A percentile compares a stretch with the other conserved stretches of the same genome.
Conservation (phyloP, 352 stramenopile genomes). For the Thalassiosira livingstoniorum region DNA sequence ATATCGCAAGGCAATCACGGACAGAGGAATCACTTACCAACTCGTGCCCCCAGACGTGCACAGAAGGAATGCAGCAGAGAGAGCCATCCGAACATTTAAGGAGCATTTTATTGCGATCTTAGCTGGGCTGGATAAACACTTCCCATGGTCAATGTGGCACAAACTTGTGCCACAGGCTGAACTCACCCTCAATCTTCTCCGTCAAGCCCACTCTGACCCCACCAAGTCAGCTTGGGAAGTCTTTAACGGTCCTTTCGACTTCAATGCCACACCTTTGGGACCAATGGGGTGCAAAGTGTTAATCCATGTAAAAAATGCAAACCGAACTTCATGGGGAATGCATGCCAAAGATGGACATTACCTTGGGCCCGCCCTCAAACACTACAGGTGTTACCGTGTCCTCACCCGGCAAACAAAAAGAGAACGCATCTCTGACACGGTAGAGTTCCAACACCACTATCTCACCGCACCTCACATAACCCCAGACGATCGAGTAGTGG, state of each 20-base stretch:
- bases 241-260: slow-evolving; percentile 40
- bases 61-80: slow-evolving; percentile 28
- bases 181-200: slow-evolving; percentile 35
- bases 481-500: too few species aligned
- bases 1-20: not conserved
- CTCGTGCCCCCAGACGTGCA: not conserved
- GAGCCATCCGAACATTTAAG: slow-evolving; percentile 68
- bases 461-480: too few species aligned
- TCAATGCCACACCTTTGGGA: slow-evolving; percentile 49
- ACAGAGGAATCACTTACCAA: not conserved
- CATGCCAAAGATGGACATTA: not conserved
- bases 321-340: slow-evolving; percentile 23
- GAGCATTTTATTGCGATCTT: slow-evolving; percentile 57
- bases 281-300: slow-evolving; percentile 38
- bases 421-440: too few species aligned
- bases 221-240: slow-evolving; percentile 35
- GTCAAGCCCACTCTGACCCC: slow-evolving; percentile 38
- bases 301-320: slow-evolving; percentile 31
- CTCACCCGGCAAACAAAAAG: too few species aligned
- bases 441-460: too few species aligned
- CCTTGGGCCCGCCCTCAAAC: not conserved
- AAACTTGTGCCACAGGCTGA: slow-evolving; percentile 40
- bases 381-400: not conserved
- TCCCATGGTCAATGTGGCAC: slow-evolving; percentile 43
- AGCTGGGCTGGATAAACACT: slow-evolving; percentile 5